These are phyloP conservation scores for Dalbergia cultrata DNA, from an alignment of 306 rosid species.

Conservation along the genomic window DNA sequence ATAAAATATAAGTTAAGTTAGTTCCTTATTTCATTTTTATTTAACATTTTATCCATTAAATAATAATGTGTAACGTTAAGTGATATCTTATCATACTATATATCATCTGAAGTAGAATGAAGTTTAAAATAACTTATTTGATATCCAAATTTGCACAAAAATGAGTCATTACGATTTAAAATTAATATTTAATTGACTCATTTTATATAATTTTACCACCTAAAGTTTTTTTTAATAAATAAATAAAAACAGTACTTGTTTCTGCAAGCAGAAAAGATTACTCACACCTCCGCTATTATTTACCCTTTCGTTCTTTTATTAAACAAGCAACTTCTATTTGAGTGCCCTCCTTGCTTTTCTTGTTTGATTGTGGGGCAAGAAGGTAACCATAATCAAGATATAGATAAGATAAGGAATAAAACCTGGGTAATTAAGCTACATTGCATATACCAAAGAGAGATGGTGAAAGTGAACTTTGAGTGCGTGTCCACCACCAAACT, in stretches of 20 bases:
- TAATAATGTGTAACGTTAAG: too few species aligned
- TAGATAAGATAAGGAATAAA: background rate
- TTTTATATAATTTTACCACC: too few species aligned
- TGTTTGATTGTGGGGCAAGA: slow-evolving; percentile 1
- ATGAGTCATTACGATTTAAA: too few species aligned
- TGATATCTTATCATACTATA: too few species aligned
- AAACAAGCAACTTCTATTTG: background rate
- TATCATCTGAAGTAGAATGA: too few species aligned
- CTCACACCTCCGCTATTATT: background rate
- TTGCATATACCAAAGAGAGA: background rate
- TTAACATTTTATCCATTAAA: too few species aligned
- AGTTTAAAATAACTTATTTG: too few species aligned
- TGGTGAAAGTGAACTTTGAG: slow-evolving; percentile 34
- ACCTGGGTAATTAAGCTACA: background rate
- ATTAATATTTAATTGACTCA: too few species aligned
- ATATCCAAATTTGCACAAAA: too few species aligned
- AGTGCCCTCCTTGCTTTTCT: background rate
- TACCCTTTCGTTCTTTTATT: background rate
- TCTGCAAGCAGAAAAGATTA: background rate
- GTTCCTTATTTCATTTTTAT: too few species aligned
- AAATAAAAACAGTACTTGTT: background rate
- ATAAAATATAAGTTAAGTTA: too few species aligned
- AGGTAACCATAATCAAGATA: background rate
- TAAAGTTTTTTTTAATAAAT: too few species aligned
- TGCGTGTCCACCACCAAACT: slow-evolving; percentile 44